Conservation (phyloP, 441 rosid species). For the Sinapis alba region DNA sequence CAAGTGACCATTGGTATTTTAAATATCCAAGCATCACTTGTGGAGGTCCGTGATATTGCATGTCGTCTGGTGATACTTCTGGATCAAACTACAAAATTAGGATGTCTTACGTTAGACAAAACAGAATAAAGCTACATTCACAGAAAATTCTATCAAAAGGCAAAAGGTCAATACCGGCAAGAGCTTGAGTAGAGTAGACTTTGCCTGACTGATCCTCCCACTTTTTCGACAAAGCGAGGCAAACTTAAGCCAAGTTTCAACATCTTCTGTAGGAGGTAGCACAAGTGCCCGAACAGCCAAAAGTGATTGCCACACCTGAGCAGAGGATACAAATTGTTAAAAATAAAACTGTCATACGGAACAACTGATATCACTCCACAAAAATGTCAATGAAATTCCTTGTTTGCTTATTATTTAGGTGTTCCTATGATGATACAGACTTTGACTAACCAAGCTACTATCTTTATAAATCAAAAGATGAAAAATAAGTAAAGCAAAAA, state of each 20-base stretch:
- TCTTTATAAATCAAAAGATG: slow-evolving; percentile 4
- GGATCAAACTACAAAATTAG: slow-evolving; percentile 81
- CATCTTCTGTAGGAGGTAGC: slow-evolving; percentile 93
- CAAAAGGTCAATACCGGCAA: slow-evolving; percentile 54
- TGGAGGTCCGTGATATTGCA: slow-evolving; percentile 89
- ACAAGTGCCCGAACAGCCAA: slow-evolving; percentile 96
- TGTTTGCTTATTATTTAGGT: slow-evolving; percentile 14
- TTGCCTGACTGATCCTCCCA: slow-evolving; percentile 98
- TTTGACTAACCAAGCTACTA: slow-evolving; percentile 17
- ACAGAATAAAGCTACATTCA: slow-evolving; percentile 23
- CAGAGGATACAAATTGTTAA: slow-evolving; percentile 19
- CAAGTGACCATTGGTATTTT: slow-evolving; percentile 99
- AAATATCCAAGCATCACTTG: slow-evolving; percentile 98
- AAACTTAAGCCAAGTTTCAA: slow-evolving; percentile 98
- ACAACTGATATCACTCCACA: slow-evolving; percentile 18
- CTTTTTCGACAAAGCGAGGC: slow-evolving; percentile 91
- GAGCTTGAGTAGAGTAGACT: slow-evolving; percentile 90
- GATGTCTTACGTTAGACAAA: slow-evolving; percentile 27
- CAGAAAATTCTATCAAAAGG: slow-evolving; percentile 14
- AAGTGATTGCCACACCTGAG: slow-evolving; percentile 95
- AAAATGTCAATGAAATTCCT: slow-evolving; percentile 21
- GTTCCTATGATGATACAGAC: slow-evolving; percentile 9
- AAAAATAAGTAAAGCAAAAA: neutral
- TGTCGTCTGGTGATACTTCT: slow-evolving; percentile 79
- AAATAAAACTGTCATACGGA: slow-evolving; percentile 11